phyloP scores from a whole-genome alignment of 176 grass and related monocot species.

The Luzula sylvatica region DNA sequence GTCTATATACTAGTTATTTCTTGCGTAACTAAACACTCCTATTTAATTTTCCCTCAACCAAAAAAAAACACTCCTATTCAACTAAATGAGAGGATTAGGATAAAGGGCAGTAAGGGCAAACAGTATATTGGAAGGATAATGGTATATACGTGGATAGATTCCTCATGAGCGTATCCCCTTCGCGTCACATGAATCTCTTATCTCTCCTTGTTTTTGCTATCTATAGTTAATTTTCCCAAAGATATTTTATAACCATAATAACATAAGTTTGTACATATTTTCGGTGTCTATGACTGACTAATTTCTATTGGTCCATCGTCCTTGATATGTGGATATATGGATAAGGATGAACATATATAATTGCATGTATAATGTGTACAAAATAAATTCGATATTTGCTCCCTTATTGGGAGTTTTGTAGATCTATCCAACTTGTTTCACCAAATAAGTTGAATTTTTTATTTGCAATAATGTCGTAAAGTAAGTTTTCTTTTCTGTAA shows the following conservation, averaged over 20 bases:
- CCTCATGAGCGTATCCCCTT: constrained; percentile 9
- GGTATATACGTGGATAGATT: constrained; percentile 11
- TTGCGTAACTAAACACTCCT: too few relatives aligned
- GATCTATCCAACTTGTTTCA: neutral
- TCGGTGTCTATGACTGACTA: neutral
- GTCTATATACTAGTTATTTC: too few relatives aligned
- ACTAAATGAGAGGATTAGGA: too few relatives aligned
- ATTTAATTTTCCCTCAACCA: too few relatives aligned
- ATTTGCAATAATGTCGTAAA: neutral
- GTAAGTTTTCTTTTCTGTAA: neutral
- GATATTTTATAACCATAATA: neutral
- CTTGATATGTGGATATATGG: constrained; percentile 6
- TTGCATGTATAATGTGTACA: neutral
- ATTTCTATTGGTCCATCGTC: constrained; percentile 2
- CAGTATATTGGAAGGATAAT: neutral
- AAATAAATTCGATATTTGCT: constrained; percentile 3
- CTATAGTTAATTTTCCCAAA: neutral
- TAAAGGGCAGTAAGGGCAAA: too few relatives aligned
- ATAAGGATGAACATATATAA: constrained; percentile 18
- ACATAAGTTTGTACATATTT: too few relatives aligned
- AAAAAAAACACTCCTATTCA: too few relatives aligned
- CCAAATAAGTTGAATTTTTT: too few relatives aligned
- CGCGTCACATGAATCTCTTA: constrained; percentile 17
- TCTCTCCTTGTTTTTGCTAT: constrained; percentile 3
- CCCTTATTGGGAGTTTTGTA: neutral